Evolutionary conservation across 345 rosid species (phyloP).

Genomic region (Erucastrum elatum): DNA sequence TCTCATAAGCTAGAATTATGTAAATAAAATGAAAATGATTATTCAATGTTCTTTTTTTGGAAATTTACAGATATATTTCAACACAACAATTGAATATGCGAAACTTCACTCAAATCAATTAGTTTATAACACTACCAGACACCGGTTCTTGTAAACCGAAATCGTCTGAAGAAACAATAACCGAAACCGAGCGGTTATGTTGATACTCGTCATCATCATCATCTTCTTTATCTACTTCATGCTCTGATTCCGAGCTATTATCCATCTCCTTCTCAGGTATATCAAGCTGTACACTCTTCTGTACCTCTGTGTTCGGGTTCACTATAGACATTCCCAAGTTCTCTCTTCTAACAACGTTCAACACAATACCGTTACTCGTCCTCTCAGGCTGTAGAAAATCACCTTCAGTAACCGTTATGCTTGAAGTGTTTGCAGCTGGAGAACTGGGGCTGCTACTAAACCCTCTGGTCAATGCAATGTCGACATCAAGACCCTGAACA

Average conservation of each 20-base stretch:
- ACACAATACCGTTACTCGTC: conserved; percentile 63
- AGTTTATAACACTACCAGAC: conserved; percentile 28
- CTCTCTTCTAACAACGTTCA: conserved; percentile 74
- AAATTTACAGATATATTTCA: conserved; percentile 1
- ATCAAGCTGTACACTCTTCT: conserved; percentile 73
- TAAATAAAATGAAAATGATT: not conserved
- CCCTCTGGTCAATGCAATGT: conserved; percentile 55
- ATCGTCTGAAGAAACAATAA: conserved; percentile 4
- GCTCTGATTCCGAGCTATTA: conserved; percentile 64
- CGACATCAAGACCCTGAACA: conserved; percentile 65
- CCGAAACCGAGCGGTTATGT: conserved; percentile 2
- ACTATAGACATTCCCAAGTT: conserved; percentile 46
- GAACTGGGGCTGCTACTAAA: conserved; percentile 50
- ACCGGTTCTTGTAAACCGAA: conserved; percentile 29
- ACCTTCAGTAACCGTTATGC: conserved; percentile 77
- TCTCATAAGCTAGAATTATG: not conserved
- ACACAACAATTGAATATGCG: conserved; percentile 2
- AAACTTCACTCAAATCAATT: conserved; percentile 2
- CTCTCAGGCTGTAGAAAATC: conserved; percentile 85
- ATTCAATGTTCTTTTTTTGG: not conserved
- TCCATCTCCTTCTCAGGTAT: conserved; percentile 72
- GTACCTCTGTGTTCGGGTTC: conserved; percentile 45
- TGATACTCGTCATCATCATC: conserved; percentile 11
- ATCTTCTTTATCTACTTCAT: conserved; percentile 35
- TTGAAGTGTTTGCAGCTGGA: conserved; percentile 45